These are phyloP conservation scores for Trichophyton schoenleinii DNA, from an alignment of 2,329 filamentous ascomycete species.

Conservation along the genomic window DNA sequence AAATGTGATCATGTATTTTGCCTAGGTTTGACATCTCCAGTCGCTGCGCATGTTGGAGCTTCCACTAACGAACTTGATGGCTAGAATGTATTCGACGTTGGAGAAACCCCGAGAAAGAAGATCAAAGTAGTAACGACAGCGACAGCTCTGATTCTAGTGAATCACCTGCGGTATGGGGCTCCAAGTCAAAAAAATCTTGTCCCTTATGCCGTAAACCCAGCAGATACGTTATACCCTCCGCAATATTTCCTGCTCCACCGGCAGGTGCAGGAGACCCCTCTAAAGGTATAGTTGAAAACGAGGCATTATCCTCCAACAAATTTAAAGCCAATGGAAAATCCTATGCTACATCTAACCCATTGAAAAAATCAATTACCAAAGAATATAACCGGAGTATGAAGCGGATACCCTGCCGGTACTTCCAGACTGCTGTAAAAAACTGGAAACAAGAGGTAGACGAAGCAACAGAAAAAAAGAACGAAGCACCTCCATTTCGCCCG, in stretches of 20 bases:
- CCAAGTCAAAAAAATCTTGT: slow-evolving; percentile 15
- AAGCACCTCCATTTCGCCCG: slow-evolving; percentile 10
- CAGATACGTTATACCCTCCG: slow-evolving; percentile 20
- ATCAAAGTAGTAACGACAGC: slow-evolving; percentile 11
- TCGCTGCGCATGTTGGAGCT: neutral
- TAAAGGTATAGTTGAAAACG: neutral
- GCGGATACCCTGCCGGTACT: slow-evolving; percentile 18
- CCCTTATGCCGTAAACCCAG: slow-evolving; percentile 20
- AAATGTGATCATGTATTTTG: slow-evolving; percentile 22
- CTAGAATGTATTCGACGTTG: slow-evolving; percentile 20
- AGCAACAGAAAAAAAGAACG: neutral
- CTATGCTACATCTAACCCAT: slow-evolving; percentile 8
- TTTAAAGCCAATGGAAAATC: neutral
- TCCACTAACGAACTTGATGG: neutral
- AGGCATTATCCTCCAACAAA: too few relatives aligned
- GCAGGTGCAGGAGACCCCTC: slow-evolving; percentile 3
- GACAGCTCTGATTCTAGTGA: slow-evolving; percentile 4
- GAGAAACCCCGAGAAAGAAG: slow-evolving; percentile 16
- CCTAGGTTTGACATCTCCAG: slow-evolving; percentile 13
- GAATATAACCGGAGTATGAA: slow-evolving; percentile 17
- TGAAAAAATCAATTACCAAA: slow-evolving; percentile 17
- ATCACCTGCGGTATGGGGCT: neutral
- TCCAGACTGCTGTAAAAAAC: slow-evolving; percentile 12
- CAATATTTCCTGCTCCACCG: slow-evolving; percentile 16
- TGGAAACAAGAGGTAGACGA: slow-evolving; percentile 4